A percentile compares a stretch with the other conserved stretches of the same genome.
Evolutionary conservation across 108 stramenopile species (phyloP).

Genomic region (Discostella pseudostelligera): DNA sequence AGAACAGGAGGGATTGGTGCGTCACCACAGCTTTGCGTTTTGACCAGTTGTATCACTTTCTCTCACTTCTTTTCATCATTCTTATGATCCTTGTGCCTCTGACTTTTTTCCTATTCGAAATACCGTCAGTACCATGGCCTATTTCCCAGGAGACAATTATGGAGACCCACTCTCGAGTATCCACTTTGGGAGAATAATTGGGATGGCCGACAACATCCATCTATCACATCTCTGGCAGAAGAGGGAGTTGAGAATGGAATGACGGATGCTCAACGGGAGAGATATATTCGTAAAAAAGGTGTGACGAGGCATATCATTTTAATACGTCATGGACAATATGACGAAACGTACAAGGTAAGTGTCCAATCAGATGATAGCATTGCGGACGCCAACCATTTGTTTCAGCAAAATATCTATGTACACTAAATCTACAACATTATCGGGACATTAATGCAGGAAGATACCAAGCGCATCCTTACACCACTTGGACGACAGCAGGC

Average conservation of each 20-base stretch:
- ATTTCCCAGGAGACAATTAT: slow-evolving; percentile 80
- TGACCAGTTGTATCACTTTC: not conserved
- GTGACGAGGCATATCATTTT: slow-evolving; percentile 87
- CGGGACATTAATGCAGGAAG: slow-evolving; percentile 37
- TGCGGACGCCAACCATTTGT: too few species aligned
- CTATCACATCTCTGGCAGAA: slow-evolving; percentile 5
- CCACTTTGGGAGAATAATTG: slow-evolving; percentile 85
- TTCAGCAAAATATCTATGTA: too few species aligned
- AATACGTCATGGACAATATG: slow-evolving; percentile 91
- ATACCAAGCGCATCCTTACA: slow-evolving; percentile 78
- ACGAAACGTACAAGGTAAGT: slow-evolving; percentile 66
- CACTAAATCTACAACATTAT: not conserved
- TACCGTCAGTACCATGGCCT: slow-evolving; percentile 47
- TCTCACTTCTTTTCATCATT: not conserved
- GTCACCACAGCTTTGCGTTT: not conserved
- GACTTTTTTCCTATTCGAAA: too few species aligned
- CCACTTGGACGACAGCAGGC: slow-evolving; percentile 86
- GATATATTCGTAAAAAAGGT: slow-evolving; percentile 62
- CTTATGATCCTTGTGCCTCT: not conserved
- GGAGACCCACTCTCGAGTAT: slow-evolving; percentile 71
- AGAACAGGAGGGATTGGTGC: slow-evolving; percentile 22
- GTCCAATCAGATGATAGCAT: not conserved
- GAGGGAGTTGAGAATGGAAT: slow-evolving; percentile 41
- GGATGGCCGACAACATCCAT: slow-evolving; percentile 59
- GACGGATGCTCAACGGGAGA: slow-evolving; percentile 27